Percentiles rank a stretch among this genome's conserved stretches.
These are phyloP conservation scores for Incumbomyces lentus DNA, from an alignment of 2,329 filamentous ascomycete species.

Conservation along the genomic window DNA sequence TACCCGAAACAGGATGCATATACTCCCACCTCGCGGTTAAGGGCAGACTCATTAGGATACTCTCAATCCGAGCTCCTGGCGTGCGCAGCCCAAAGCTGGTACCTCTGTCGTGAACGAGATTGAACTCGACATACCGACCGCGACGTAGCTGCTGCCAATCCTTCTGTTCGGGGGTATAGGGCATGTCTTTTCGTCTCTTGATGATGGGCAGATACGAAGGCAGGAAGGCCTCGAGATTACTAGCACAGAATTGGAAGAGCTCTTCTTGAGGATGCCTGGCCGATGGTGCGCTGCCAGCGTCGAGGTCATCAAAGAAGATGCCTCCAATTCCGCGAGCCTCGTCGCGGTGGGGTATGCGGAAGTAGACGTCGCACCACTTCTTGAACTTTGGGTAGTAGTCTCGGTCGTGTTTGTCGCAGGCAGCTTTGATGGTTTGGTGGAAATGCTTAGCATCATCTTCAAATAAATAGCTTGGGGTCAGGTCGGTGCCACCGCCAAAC, in stretches of 20 bases:
- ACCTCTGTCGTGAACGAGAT: slow-evolving; percentile 90
- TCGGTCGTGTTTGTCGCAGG: slow-evolving; percentile 87
- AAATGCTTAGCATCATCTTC: slow-evolving; percentile 97
- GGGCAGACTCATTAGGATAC: slow-evolving; percentile 93
- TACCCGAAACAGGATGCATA: slow-evolving; percentile 58
- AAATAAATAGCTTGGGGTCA: slow-evolving; percentile 89
- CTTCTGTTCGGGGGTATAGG: slow-evolving; percentile 75
- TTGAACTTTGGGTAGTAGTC: slow-evolving; percentile 91
- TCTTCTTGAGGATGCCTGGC: slow-evolving; percentile 78
- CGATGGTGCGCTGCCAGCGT: slow-evolving; percentile 40
- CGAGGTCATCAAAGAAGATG: slow-evolving; percentile 97
- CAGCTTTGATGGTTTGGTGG: slow-evolving; percentile 83
- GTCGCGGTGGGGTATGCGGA: slow-evolving; percentile 80
- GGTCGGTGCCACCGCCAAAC: slow-evolving; percentile 91
- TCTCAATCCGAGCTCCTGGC: slow-evolving; percentile 83
- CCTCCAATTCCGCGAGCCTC: slow-evolving; percentile 84
- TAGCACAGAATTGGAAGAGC: slow-evolving; percentile 78
- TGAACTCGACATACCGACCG: slow-evolving; percentile 97
- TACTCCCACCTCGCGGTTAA: slow-evolving; percentile 91
- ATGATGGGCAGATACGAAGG: slow-evolving; percentile 87
- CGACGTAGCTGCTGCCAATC: slow-evolving; percentile 91
- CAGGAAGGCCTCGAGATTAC: slow-evolving; percentile 75
- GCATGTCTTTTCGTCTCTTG: slow-evolving; percentile 80
- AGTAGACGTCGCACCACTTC: slow-evolving; percentile 97
- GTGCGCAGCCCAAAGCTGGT: slow-evolving; percentile 92